phyloP scores from a whole-genome alignment of 495 filamentous ascomycete genomes.

The Bathelium albidoporum region DNA sequence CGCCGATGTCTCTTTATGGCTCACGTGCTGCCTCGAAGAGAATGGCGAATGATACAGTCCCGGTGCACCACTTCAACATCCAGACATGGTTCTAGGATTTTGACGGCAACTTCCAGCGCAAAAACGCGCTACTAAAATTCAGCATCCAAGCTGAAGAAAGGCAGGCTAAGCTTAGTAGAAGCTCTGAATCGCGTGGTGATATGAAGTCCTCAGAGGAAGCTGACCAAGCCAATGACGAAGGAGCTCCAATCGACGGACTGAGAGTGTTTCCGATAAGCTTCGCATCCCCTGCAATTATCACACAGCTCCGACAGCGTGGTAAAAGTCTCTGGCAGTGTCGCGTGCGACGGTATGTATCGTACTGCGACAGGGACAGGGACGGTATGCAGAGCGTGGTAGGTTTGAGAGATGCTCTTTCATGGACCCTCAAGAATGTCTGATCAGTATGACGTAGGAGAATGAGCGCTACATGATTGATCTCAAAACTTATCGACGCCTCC shows the following conservation, averaged over 20 bases:
- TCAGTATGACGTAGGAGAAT: slow-evolving; percentile 13
- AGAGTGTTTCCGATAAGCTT: slow-evolving; percentile 12
- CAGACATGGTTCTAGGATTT: neutral
- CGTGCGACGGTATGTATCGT: slow-evolving; percentile 15
- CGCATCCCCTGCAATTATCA: slow-evolving; percentile 10
- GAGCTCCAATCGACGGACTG: neutral
- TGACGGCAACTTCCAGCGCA: neutral
- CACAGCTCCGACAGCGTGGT: slow-evolving; percentile 14
- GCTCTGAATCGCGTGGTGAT: neutral
- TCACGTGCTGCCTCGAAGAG: neutral
- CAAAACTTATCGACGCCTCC: slow-evolving; percentile 17
- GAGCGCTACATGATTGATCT: slow-evolving; percentile 20
- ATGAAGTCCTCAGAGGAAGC: neutral
- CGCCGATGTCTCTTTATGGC: neutral
- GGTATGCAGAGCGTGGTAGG: slow-evolving; percentile 11
- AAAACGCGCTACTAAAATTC: neutral
- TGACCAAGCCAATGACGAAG: neutral
- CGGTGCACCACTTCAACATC: neutral
- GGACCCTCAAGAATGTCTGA: neutral
- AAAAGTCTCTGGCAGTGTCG: slow-evolving; percentile 20
- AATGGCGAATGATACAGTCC: neutral
- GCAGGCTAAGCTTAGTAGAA: neutral
- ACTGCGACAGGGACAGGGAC: slow-evolving; percentile 12
- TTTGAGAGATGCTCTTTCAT: neutral
- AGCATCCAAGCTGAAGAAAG: neutral